phyloP scores from a whole-genome alignment of 805 yeast species.

The Barnettozyma sucrosica region DNA sequence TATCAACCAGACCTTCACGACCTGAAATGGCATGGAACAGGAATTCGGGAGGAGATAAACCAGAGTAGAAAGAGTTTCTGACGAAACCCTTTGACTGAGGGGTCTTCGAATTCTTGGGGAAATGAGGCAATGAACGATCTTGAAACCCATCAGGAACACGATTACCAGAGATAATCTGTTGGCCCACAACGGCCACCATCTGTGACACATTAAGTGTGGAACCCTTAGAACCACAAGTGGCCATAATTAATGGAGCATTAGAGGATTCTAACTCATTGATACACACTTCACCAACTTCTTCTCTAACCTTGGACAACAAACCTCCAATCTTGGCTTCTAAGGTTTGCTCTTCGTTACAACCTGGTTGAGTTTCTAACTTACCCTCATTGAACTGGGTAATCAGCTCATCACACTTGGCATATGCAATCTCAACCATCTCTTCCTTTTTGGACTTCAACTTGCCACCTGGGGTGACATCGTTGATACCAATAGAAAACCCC shows the following conservation, averaged over 20 bases:
- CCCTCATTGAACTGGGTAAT: constrained; percentile 76
- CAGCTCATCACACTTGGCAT: constrained; percentile 84
- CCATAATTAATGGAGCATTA: constrained; percentile 97
- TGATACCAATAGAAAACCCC: constrained; percentile 96
- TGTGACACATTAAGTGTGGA: constrained; percentile 96
- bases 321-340: constrained; percentile 98
- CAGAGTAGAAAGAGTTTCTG: constrained; percentile 89
- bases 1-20: constrained; percentile 98
- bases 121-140: constrained; percentile 96
- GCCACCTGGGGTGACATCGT: constrained; percentile 91
- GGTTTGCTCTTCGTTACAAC: constrained; percentile 98
- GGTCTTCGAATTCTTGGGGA: constrained; percentile 90
- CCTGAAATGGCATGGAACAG: constrained; percentile 98
- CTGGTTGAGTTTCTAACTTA: constrained; percentile 94
- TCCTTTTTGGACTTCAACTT: constrained; percentile 76
- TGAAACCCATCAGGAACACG: constrained; percentile 99
- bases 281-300: constrained; percentile 98
- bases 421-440: constrained; percentile 83
- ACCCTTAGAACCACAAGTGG: constrained; percentile 98
- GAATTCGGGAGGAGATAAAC: constrained; percentile 94
- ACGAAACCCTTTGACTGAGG: constrained; percentile 98
- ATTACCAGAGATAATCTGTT: constrained; percentile 96
- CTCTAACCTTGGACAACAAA: constrained; percentile 91
- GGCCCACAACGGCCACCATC: constrained; percentile 99
- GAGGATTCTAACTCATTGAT: constrained; percentile 82